Evolutionary conservation across 179 eudicot genomes (phyloP), one percentile per base, ranked within the genome.

Genomic region (Corrigiola litoralis): DNA sequence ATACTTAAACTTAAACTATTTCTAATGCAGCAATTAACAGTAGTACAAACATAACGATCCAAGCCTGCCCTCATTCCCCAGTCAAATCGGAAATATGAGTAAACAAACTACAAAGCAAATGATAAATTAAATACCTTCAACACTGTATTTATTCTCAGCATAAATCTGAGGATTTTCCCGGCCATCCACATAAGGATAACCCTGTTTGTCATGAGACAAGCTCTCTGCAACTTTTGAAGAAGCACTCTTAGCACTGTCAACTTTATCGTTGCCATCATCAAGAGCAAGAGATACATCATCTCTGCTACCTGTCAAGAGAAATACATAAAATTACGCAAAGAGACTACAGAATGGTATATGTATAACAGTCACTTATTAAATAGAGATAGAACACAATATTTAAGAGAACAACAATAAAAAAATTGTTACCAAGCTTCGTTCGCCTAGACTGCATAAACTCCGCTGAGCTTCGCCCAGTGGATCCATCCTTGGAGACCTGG

Each of bases 401-500:
- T 5, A 5, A 17, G 6, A 33, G 10, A n/a, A 36, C 42, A 34
- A 37, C 2, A 28, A 45, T 28, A 34, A 17, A 1, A 59, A 12
- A 29, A 51, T 33, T 50, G 18, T 20, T 86, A 94, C 99, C 99
- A 59, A 78, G 76, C 65, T 77, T 86, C 32, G 64, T 48, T 68
- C 87, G 85, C 68, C 96, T 85, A 20, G 88, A 65, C 28, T 71
- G 87, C 49, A 59, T 69, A 75, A 46, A 77, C 69, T 95, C 99
- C 58, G 38, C 75, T 27, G 90, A 52, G 47, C 83, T 81, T 70
- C 87, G 81, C 44, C 90, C 95, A 49, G 72, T 59, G 68, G 95
- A 78, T 60, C 89, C 97, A 42, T 95, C 99, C 84, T 91, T 94
- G 6, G 88, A 73, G 60, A 72, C 51, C 69, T 85, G 99, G 21